Percentiles rank a stretch among this genome's conserved stretches.
phyloP scores from a whole-genome alignment of 352 stramenopile species.

The Globisporangium carolinianum region DNA sequence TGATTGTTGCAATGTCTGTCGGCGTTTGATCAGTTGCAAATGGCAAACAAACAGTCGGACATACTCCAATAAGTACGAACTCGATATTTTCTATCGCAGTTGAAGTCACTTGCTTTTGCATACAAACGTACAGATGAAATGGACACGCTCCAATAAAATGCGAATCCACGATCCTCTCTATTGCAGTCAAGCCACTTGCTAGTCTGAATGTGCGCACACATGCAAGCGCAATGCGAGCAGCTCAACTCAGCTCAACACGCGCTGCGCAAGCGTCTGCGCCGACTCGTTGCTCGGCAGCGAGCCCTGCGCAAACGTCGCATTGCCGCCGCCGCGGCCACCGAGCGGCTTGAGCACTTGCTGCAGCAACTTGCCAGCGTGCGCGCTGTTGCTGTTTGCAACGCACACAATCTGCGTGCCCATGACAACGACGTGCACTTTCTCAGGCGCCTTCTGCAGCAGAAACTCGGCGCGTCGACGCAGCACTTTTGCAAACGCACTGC shows the following conservation, averaged over 20 bases:
- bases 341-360: conserved; percentile 44
- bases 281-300: conserved; percentile 17
- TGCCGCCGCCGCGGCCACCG: conserved; percentile 52
- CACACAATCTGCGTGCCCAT: conserved; percentile 50
- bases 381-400: conserved; percentile 16
- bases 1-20: no score
- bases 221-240: no score
- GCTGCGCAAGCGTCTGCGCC: conserved; percentile 17
- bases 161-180: no score
- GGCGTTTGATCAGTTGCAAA: no score
- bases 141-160: no score
- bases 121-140: not conserved
- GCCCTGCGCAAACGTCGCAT: conserved; percentile 54
- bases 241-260: conserved; percentile 9
- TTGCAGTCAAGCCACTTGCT: no score
- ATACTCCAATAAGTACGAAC: no score
- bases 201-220: no score
- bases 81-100: not conserved
- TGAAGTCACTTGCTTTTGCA: not conserved
- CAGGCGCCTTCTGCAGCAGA: conserved; percentile 24
- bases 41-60: no score
- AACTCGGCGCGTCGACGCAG: conserved; percentile 60
- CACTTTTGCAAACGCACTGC: conserved; percentile 39
- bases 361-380: conserved; percentile 52
- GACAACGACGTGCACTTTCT: conserved; percentile 36